phyloP scores from a whole-genome alignment of 2,329 filamentous ascomycete species.

The Penicillium verrucosum region DNA sequence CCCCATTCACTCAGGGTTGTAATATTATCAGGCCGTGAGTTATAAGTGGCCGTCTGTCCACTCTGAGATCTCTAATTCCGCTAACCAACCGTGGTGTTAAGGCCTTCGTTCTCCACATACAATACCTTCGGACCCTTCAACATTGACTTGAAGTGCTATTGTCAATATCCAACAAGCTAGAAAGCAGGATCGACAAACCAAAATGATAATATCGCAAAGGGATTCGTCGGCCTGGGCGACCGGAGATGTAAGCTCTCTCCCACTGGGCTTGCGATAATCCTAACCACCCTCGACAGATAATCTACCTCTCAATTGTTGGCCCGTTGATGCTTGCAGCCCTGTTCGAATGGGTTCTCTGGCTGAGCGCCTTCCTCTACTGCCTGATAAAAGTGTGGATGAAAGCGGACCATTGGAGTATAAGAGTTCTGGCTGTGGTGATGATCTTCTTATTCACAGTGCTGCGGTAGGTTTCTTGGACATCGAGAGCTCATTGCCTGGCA shows the following conservation, averaged over 20 bases:
- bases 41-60: background rate
- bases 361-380: conserved; percentile 91
- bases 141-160: background rate
- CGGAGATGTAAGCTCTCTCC: conserved; percentile 14
- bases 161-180: background rate
- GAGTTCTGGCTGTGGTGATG: conserved; percentile 71
- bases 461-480: conserved; percentile 54
- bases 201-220: background rate
- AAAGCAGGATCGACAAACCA: no score
- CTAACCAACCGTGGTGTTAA: background rate
- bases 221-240: conserved; percentile 3
- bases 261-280: background rate
- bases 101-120: background rate
- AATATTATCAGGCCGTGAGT: background rate
- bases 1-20: background rate
- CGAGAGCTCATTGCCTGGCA: background rate
- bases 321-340: conserved; percentile 78
- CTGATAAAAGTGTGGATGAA: conserved; percentile 83
- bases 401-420: conserved; percentile 82
- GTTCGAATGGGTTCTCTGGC: conserved; percentile 92
- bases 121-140: background rate
- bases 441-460: conserved; percentile 70
- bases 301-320: conserved; percentile 79
- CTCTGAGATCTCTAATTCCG: background rate
- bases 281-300: conserved; percentile 57